Percentiles rank a stretch among this genome's conserved stretches.
These are phyloP conservation scores for Candida mattraensis DNA, from an alignment of 805 yeast species.

Conservation along the genomic window DNA sequence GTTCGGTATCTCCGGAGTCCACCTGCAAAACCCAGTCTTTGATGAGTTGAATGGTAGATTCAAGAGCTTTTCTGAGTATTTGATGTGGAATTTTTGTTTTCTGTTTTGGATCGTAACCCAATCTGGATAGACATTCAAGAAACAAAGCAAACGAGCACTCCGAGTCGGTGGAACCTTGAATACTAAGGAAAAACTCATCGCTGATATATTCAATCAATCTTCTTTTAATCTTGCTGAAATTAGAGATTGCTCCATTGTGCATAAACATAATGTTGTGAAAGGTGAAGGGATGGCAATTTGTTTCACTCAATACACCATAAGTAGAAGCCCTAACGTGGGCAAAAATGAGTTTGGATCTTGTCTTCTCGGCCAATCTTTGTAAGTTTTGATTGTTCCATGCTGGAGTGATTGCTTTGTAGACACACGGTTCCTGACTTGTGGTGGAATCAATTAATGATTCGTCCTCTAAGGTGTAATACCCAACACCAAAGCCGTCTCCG, in stretches of 20 bases:
- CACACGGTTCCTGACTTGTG: constrained; percentile 70
- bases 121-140: constrained; percentile 67
- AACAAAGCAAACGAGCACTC: constrained; percentile 93
- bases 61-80: constrained; percentile 63
- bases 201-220: constrained; percentile 66
- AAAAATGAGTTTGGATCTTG: constrained; percentile 79
- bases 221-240: constrained; percentile 72
- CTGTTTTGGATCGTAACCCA: constrained; percentile 69
- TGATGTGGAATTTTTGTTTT: constrained; percentile 41
- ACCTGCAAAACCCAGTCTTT: constrained; percentile 77
- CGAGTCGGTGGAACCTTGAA: constrained; percentile 95
- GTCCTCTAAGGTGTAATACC: constrained; percentile 72
- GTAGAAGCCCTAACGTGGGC: constrained; percentile 98
- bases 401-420: constrained; percentile 94
- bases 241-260: constrained; percentile 93
- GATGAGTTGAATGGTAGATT: constrained; percentile 70
- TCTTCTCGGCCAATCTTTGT: constrained; percentile 82
- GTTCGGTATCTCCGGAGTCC: constrained; percentile 52
- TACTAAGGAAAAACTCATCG: constrained; percentile 73
- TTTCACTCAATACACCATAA: constrained; percentile 89
- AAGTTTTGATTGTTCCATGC: constrained; percentile 96
- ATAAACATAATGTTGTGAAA: constrained; percentile 87
- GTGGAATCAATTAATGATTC: constrained; percentile 11
- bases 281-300: constrained; percentile 95
- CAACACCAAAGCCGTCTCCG: constrained; percentile 98